A percentile compares a stretch with the other conserved stretches of the same genome.
These are phyloP conservation scores for Bombardia bombarda DNA, from an alignment of 495 filamentous ascomycete species.

Conservation along the genomic window DNA sequence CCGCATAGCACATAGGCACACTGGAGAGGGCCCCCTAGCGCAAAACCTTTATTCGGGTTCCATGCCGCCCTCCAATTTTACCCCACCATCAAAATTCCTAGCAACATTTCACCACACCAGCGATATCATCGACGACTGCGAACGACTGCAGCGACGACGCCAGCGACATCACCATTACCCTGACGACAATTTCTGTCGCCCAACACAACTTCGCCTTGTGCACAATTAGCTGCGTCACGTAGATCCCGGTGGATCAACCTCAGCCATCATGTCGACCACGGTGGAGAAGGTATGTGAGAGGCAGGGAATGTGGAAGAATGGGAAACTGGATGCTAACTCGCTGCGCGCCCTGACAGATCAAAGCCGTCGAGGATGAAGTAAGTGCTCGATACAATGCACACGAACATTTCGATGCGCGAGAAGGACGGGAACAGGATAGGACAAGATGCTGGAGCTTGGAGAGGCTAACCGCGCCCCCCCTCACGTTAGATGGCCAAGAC, in stretches of 20 bases:
- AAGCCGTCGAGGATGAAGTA: constrained; percentile 90
- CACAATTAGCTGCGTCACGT: too few relatives aligned
- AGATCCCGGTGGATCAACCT: background rate
- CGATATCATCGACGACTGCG: too few relatives aligned
- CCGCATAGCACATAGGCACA: too few relatives aligned
- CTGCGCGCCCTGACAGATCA: constrained; percentile 59
- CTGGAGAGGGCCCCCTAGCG: too few relatives aligned
- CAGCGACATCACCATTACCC: constrained; percentile 6
- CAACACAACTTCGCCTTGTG: background rate
- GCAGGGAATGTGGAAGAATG: background rate
- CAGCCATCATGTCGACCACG: constrained; percentile 81
- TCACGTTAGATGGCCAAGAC: constrained; percentile 73
- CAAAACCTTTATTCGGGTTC: too few relatives aligned
- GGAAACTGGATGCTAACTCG: constrained; percentile 4
- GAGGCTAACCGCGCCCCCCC: too few relatives aligned
- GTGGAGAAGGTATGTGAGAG: constrained; percentile 72
- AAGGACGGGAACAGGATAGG: too few relatives aligned
- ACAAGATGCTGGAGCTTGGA: too few relatives aligned
- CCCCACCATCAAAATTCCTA: constrained; percentile 31
- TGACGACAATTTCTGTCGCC: background rate
- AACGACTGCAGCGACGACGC: background rate
- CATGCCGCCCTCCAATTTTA: constrained; percentile 17
- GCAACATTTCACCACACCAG: too few relatives aligned
- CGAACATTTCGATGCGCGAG: too few relatives aligned
- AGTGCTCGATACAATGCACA: constrained; percentile 18